Base-by-base conservation (phyloP, 306 rosid genomes). In the Nissolia schottii region DNA sequence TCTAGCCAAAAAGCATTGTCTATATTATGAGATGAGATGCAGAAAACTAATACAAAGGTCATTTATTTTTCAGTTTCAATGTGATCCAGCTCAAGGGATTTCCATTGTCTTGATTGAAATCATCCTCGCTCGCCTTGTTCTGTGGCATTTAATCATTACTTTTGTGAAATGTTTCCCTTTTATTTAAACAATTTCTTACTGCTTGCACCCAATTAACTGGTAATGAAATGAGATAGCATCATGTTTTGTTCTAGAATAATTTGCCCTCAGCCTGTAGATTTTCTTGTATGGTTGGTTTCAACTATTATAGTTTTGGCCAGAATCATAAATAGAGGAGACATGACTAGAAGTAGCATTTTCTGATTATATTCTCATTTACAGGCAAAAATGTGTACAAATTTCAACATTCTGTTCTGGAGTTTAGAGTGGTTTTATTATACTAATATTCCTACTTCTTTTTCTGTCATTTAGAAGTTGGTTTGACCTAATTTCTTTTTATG, bases 11-110 rank as follows among this genome's bases (percentile, higher is more conserved):
- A 60, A 38, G 46, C 69, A 67, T 46, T 62, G 82, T 77, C 77
- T 67, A 78, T 54, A 73, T 31, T 82, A 54, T 61, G 67, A 53
- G 75, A 54, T 61, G 67, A 53, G 75, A 62, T 69, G 75, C 73
- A 24, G 51, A 61, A 54, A 74, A 62, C 59, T 50, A 49, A 67
- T 50, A 79, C 54, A 20, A 46, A 51, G 5, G 7, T 14, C 65
- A 37, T 38, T 40, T n/a, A 7, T 74, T 67, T 51, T 67, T 46
- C n/a, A 4, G 37, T 57, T 35, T 57, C 70, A 37, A 38, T 37
- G 49, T 28, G 53, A 18, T 54, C 8, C 11, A 50, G n/a, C n/a
- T 19, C 22, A 7, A 25, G 7, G 7, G 11, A 64, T 53, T 18
- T 12, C 46, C 22, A 12, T 31, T 12, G 14, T 29, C 48, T 2